Conservation (phyloP, 139 green algal species). For the Asterochloris sp. region DNA sequence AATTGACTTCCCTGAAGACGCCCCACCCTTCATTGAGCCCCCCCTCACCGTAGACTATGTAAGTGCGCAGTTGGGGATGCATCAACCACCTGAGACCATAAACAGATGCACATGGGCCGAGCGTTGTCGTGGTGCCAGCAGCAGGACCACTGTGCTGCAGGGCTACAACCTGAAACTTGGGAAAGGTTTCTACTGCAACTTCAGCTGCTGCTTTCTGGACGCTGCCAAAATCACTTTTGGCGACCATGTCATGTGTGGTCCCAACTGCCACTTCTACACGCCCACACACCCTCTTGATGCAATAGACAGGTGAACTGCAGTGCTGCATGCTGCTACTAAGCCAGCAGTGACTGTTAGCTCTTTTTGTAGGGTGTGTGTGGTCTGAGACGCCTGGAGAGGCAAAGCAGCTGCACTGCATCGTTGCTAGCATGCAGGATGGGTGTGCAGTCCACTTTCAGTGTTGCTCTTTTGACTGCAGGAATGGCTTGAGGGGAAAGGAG, state of each 20-base stretch:
- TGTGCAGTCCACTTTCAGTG: too few species aligned
- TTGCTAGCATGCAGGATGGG: too few species aligned
- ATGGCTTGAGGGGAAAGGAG: slow-evolving; percentile 35
- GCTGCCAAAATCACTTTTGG: slow-evolving; percentile 33
- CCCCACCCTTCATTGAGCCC: slow-evolving; percentile 46
- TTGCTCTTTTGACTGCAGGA: background rate
- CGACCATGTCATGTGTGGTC: slow-evolving; percentile 39
- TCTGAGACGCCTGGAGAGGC: too few species aligned
- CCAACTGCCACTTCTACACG: slow-evolving; percentile 25
- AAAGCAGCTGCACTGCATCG: too few species aligned
- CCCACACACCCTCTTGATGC: slow-evolving; percentile 9
- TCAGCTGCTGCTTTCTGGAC: slow-evolving; percentile 42
- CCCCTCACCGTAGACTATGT: slow-evolving; percentile 43
- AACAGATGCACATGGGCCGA: background rate
- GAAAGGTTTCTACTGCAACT: slow-evolving; percentile 35
- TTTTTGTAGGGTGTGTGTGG: too few species aligned
- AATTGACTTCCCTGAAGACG: slow-evolving; percentile 18
- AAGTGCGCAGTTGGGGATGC: background rate
- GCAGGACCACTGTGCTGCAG: background rate
- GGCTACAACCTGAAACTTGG: slow-evolving; percentile 45
- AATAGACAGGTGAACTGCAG: background rate
- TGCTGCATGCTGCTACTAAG: too few species aligned
- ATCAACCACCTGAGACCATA: background rate
- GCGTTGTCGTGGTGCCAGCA: background rate
- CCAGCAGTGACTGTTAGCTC: too few species aligned